Evolutionary conservation across 2,329 filamentous ascomycete genomes (phyloP), one percentile per base, ranked within the genome.

Genomic region (Penicillium sp.): DNA sequence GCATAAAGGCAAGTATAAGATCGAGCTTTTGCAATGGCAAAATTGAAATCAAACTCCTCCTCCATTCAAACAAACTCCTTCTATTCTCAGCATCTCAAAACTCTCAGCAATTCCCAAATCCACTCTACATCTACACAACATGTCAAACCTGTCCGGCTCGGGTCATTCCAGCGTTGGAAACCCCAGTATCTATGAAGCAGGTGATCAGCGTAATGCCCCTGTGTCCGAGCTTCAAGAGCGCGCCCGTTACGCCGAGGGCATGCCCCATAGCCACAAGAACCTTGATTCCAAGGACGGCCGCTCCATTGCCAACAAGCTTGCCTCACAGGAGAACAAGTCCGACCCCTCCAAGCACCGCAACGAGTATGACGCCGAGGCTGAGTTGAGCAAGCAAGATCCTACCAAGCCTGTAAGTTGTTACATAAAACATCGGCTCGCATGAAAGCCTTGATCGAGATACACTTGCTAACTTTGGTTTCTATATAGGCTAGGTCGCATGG

Each of bases 221-320:
- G 71, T 83, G 58, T 80, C 83, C 2, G 78, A 82, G 60, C 63
- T 79, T 52, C 70, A 76, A 45, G 80, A 85, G 68, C 78, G 81
- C 21, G 78, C 84, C 51, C 82, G 86, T 59, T 94, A 85, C 78
- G 79, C 92, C 60, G 88, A 93, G 78, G 90, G 91, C 67, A 81
- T 88, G 73, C 73, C 82, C 58, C 80, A 89, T 73, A 88, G 87
- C 52, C 90, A 95, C 76, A 74, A 81, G 60, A 80, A 82, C 62
- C 82, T 83, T 55, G 89, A 94, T 72, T 85, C 90, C 50, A 93
- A 79, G 73, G 78, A 80, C 56, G 61, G 77, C 62, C 72, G 77
- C 55, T 75, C 74, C 50, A 79, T 80, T 54, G 77, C 72, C 63
- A 79, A 80, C 69, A 73, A 72, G 60, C 74, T 79, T 54, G 75